Base-by-base conservation (phyloP, 768 basidiomycete genomes). In the Scleroderma bovista region DNA sequence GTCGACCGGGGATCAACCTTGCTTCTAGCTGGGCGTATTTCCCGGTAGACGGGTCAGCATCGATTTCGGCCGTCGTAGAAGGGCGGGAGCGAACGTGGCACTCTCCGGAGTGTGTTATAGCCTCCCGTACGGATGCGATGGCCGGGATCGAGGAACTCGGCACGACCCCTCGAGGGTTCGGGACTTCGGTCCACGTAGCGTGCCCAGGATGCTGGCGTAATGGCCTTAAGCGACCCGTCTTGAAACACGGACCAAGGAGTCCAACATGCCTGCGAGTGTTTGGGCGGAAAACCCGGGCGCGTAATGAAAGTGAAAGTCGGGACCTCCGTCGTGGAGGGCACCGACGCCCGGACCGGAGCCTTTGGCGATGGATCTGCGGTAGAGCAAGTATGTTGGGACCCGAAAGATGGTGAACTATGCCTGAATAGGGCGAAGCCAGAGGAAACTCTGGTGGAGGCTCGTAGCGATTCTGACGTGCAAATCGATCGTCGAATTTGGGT, bases 381-480 rank as follows among this genome's bases (percentile, higher is more conserved):
- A 77, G 83, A 85, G 84, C 83, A 79, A 80, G 78, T 75, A 81
- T 83, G 84, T 80, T 85, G 80, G 82, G 84, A 85, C 83, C 84
- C 81, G 83, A 86, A 86, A 85, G 83, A 86, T 86, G 83, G 83
- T 86, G 84, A 86, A 86, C 82, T 86, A 86, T 86, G 83, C 77
- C 75, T 85, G 84, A 83, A 81, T 83, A 86, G 83, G 84, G 84
- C 77, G 82, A 86, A 88, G 86, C 85, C 86, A 88, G 86, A 85
- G 87, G 85, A 88, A 88, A 89, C 87, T 86, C 86, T 88, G 86
- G 84, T 88, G 86, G 86, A 88, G 84, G 86, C 83, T 86, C 81
- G 83, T 85, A 88, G 87, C 85, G 81, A 84, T 89, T 88, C 87
- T 89, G 87, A 88, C 84, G 83, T 88, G 87, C 87, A 89, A 88